Conservation (phyloP, 1,139 yeast species). For the Kluyveromyces sp. region DNA sequence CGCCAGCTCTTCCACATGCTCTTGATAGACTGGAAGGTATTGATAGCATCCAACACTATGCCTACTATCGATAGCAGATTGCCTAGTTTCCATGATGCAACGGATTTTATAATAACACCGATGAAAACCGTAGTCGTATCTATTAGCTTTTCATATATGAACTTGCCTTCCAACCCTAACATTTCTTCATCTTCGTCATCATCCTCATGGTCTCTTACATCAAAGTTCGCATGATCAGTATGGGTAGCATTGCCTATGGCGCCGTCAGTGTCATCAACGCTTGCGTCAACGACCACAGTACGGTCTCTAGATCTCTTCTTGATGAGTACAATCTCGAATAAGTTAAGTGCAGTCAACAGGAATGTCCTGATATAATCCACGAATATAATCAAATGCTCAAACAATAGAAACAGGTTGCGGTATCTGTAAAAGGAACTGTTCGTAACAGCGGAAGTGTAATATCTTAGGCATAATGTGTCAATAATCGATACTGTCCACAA, state of each 20-base stretch:
- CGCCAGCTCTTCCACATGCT: conserved; percentile 51
- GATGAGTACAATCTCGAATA: conserved; percentile 43
- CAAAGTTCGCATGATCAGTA: conserved; percentile 9
- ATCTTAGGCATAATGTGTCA: conserved; percentile 32
- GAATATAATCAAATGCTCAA: conserved; percentile 35
- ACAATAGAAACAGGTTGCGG: conserved; percentile 2
- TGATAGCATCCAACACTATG: conserved; percentile 47
- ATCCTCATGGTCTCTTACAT: conserved; percentile 10
- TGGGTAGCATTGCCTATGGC: conserved; percentile 12
- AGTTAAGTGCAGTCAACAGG: conserved; percentile 40
- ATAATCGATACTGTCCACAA: conserved; percentile 38
- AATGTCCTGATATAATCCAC: conserved; percentile 39
- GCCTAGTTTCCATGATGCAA: conserved; percentile 45
- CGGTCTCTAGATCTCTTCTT: conserved; percentile 8
- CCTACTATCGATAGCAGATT: conserved; percentile 68
- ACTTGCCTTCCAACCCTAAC: conserved; percentile 63
- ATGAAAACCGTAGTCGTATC: conserved; percentile 45
- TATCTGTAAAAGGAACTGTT: not conserved
- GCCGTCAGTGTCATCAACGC: not conserved
- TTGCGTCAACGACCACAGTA: not conserved
- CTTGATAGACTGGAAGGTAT: conserved; percentile 43
- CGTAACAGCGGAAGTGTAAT: not conserved
- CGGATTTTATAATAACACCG: conserved; percentile 43
- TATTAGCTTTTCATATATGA: conserved; percentile 50
- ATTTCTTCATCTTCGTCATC: conserved; percentile 26